Conservation (phyloP, 345 rosid genomes). For the Kernera saxatilis region DNA sequence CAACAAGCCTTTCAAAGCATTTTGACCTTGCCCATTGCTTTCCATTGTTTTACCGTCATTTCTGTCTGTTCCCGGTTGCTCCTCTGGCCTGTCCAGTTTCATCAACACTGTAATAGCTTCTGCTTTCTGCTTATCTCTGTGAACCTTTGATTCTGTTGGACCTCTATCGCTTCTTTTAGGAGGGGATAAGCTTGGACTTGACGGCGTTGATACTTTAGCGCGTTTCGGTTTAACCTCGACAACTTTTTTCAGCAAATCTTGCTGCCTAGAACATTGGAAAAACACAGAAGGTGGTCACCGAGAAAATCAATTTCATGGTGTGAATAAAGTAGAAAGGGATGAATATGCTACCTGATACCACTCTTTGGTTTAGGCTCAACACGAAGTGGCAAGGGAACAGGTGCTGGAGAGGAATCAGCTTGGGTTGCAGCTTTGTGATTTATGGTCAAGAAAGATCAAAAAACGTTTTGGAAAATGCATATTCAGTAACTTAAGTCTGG, state of each 20-base stretch:
- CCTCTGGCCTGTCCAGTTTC: slow-evolving; percentile 25
- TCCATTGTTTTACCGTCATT: background rate
- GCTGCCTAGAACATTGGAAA: slow-evolving; percentile 51
- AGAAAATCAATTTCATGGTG: slow-evolving; percentile 1
- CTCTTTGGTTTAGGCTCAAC: slow-evolving; percentile 96
- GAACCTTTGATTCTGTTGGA: slow-evolving; percentile 19
- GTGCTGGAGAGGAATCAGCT: slow-evolving; percentile 84
- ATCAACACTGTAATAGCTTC: slow-evolving; percentile 19
- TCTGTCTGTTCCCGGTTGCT: background rate
- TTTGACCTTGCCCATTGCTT: slow-evolving; percentile 32
- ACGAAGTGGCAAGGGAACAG: slow-evolving; percentile 80
- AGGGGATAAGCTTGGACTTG: slow-evolving; percentile 27
- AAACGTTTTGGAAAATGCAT: background rate
- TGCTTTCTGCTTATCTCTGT: slow-evolving; percentile 27
- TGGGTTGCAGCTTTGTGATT: slow-evolving; percentile 81
- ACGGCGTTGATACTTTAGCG: slow-evolving; percentile 36
- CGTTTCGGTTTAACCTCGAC: slow-evolving; percentile 85
- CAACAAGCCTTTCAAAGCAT: slow-evolving; percentile 53
- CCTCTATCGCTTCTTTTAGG: slow-evolving; percentile 26
- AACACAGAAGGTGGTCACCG: background rate
- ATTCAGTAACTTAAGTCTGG: background rate
- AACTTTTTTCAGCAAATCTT: slow-evolving; percentile 79
- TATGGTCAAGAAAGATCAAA: slow-evolving; percentile 43
- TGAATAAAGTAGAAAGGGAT: background rate
- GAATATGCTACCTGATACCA: slow-evolving; percentile 61